Base-by-base conservation (phyloP, 2,329 filamentous ascomycete genomes). In the Didymella glomerata region DNA sequence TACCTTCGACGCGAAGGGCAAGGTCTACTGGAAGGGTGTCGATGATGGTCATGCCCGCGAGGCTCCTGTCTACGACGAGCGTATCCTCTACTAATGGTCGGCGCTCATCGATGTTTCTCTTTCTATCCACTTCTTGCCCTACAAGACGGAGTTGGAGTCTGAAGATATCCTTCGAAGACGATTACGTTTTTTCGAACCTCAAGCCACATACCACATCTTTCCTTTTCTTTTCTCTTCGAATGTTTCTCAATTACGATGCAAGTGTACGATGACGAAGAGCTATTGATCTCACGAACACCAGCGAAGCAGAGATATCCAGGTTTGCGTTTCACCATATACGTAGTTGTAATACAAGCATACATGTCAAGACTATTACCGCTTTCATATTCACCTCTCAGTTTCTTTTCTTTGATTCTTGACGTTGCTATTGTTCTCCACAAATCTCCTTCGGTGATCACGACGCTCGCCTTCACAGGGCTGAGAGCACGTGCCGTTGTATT, bases 1-100 rank as follows among this genome's bases (percentile, higher is more conserved):
- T 18, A 68, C 68, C 22, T 74, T 82, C 48, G 76, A 82, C 59
- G 78, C 80, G 66, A 77, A 82, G 68, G 79, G 78, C 24, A 78
- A 74, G 62, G 68, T 82, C 40, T 71, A 74, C 58, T 82, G 80
- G 79, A 63, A 70, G 46, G 73, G 71, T 38, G 67, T 66, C 1
- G 77, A 81, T 42, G 69, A 77, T 54, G 74, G 76, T 2, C 70
- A 74, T 48, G 74, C 80, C 30, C 74, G 76, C 46, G 73, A 79
- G 60, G 77, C 80, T 32, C 80, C 80, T 4, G 70, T 82, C 32
- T 82, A 69, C 45, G 77, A 80, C 53, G 76, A 76, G 47, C 65
- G 63, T 32, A 68, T 76, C 18, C 9, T 69, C n/a, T 78, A 78
- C 63, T 78, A 73, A 57, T 54, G 24, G 40, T 54, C 48, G 48